Base-by-base conservation (phyloP, 805 yeast genomes). In the Yarrowia divulgata region DNA sequence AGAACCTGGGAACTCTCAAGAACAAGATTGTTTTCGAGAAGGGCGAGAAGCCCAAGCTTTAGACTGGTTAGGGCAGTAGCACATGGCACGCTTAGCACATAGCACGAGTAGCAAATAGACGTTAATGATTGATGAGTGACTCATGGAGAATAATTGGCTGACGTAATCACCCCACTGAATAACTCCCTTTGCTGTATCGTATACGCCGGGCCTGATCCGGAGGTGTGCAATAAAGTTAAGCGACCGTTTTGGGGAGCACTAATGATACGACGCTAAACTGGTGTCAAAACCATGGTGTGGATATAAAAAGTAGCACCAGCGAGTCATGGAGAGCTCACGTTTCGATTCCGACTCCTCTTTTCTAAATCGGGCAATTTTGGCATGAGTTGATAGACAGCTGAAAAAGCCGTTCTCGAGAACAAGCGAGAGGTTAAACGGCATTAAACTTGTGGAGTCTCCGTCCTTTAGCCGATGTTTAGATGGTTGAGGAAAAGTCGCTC, bases 1-100 rank as follows among this genome's bases (percentile, higher is more conserved):
- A 81, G 37, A 75, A 78, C 5, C 79, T 84, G 37, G 87, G 87
- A 3, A 70, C 81, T 4, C 77, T 85, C 58, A 71, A 70, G 19
- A 84, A 83, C 74, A 75, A 73, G 52, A 78, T 83, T 50, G 74
- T 74, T 35, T 81, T 76, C 71, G 82, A 79, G 57, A 71, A 73
- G 62, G 54, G 49, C 10, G 62, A 66, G 52, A 50, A 45, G 52
- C 52, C 66, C 19, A 60, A 43, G 66, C 66, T 60, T n/a, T 58
- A 58, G 64, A 42, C 32, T 37, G 13, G 40, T 37, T 9, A 37
- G n/a, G n/a, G n/a, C n/a, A n/a, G n/a, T n/a, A n/a, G n/a, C n/a
- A n/a, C n/a, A n/a, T n/a, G n/a, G n/a, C n/a, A n/a, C n/a, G n/a
- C n/a, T n/a, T n/a, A n/a, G n/a, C n/a, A n/a, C n/a, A n/a, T 23